A percentile compares a stretch with the other conserved stretches of the same genome.
phyloP scores from a whole-genome alignment of 306 rosid genomes.

The Myrica gale region DNA sequence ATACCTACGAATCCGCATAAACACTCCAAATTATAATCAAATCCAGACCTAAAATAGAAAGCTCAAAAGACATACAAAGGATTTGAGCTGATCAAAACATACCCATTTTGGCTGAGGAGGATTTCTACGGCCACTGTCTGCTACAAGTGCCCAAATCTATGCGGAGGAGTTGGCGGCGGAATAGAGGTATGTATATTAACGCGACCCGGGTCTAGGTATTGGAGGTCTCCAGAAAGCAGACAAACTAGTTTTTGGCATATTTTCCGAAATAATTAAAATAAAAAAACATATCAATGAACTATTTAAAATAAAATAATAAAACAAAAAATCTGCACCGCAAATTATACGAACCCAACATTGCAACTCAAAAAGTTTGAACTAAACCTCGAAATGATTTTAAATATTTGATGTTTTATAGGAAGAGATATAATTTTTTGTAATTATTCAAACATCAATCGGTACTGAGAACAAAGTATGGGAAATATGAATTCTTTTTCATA shows the following conservation, averaged over 20 bases:
- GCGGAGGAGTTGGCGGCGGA: constrained; percentile 4
- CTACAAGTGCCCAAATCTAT: constrained; percentile 12
- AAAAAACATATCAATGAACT: too few relatives aligned
- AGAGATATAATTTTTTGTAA: too few relatives aligned
- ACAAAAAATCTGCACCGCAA: too few relatives aligned
- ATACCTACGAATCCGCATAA: constrained; percentile 34
- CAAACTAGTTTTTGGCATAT: too few relatives aligned
- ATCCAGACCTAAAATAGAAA: neutral
- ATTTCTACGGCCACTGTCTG: constrained; percentile 5
- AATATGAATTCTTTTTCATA: too few relatives aligned
- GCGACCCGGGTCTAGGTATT: too few relatives aligned
- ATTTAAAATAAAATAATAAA: too few relatives aligned
- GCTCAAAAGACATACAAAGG: neutral
- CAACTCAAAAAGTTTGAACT: constrained; percentile 69
- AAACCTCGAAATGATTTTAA: constrained; percentile 61
- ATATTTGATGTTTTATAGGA: too few relatives aligned
- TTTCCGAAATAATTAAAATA: too few relatives aligned
- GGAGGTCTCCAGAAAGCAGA: too few relatives aligned
- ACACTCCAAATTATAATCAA: neutral
- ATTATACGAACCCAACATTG: constrained; percentile 29
- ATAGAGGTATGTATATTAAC: neutral
- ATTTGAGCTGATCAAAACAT: neutral
- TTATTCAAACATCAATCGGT: too few relatives aligned
- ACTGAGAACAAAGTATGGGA: too few relatives aligned
- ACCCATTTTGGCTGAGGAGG: constrained; percentile 35